phyloP scores from a whole-genome alignment of 2,329 filamentous ascomycete species.

The Hymenoscyphus scutula region DNA sequence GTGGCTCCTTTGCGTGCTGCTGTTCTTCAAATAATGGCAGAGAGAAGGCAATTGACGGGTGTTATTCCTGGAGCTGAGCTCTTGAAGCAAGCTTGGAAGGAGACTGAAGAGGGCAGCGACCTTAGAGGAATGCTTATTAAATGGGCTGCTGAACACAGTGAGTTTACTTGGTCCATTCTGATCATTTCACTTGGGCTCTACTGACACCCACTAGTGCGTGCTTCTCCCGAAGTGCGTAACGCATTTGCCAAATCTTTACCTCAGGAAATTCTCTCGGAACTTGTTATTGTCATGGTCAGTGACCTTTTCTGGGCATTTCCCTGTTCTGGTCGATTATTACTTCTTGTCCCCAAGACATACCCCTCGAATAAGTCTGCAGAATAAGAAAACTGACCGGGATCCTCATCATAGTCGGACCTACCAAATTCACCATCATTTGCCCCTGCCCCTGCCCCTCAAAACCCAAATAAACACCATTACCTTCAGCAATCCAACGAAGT shows the following conservation, averaged over 20 bases:
- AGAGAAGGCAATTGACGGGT: constrained; percentile 51
- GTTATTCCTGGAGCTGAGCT: constrained; percentile 57
- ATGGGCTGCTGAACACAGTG: constrained; percentile 61
- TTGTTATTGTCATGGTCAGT: constrained; percentile 63
- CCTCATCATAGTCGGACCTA: too few relatives aligned
- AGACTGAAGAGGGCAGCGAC: constrained; percentile 58
- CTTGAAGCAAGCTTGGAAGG: constrained; percentile 60
- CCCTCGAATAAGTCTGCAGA: too few relatives aligned
- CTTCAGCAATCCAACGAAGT: constrained; percentile 49
- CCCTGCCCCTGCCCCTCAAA: constrained; percentile 2
- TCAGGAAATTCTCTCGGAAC: constrained; percentile 60
- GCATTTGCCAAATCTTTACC: constrained; percentile 61
- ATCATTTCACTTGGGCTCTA: background rate
- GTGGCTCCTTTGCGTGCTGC: constrained; percentile 31
- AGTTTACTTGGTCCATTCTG: constrained; percentile 5
- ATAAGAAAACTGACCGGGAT: too few relatives aligned
- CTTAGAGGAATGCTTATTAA: constrained; percentile 57
- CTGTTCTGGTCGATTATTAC: too few relatives aligned
- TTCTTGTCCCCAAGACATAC: too few relatives aligned
- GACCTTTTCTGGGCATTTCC: too few relatives aligned
- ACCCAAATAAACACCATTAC: constrained; percentile 27
- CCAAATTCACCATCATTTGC: constrained; percentile 31
- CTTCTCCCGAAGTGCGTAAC: constrained; percentile 49
- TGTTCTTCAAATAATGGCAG: constrained; percentile 54
- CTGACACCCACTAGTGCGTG: constrained; percentile 41